Percentiles rank a stretch among this genome's conserved stretches.
Conservation (phyloP, 768 basidiomycete species). For the Glaciozyma martinii region DNA sequence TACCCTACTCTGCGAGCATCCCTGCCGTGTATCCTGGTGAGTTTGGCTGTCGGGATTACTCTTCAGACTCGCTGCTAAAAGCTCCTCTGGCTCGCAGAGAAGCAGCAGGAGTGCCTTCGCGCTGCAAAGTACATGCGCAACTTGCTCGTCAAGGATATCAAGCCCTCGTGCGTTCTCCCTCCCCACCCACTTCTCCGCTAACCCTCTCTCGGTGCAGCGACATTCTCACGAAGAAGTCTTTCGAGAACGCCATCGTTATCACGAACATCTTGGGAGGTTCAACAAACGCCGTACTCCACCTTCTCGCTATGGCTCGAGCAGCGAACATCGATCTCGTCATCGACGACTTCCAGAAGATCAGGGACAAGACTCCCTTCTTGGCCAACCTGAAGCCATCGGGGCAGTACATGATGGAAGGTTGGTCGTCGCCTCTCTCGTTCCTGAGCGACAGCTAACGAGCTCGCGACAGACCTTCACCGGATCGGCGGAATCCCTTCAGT, state of each 20-base stretch:
- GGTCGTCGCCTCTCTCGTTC: not conserved
- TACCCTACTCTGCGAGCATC: constrained; percentile 51
- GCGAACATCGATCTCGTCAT: constrained; percentile 64
- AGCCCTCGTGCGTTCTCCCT: constrained; percentile 56
- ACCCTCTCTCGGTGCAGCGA: constrained; percentile 38
- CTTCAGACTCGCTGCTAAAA: not conserved
- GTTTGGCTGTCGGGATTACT: not conserved
- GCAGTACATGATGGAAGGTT: constrained; percentile 46
- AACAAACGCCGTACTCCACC: constrained; percentile 58
- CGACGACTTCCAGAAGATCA: constrained; percentile 64
- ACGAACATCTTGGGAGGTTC: constrained; percentile 58
- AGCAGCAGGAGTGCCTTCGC: constrained; percentile 69
- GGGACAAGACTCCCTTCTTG: constrained; percentile 70
- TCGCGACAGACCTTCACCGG: constrained; percentile 81
- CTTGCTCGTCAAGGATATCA: constrained; percentile 66
- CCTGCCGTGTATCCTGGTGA: constrained; percentile 64
- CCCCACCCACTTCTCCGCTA: constrained; percentile 47
- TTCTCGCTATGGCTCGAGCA: constrained; percentile 55
- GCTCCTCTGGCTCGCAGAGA: constrained; percentile 46
- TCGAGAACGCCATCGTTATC: constrained; percentile 74
- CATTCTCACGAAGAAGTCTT: constrained; percentile 59
- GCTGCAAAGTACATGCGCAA: constrained; percentile 68
- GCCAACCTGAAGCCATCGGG: constrained; percentile 52
- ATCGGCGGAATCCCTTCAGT: constrained; percentile 77
- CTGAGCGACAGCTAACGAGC: constrained; percentile 27